Percentiles rank a stretch among this genome's conserved stretches.
Evolutionary conservation across 106 monocot genomes (phyloP).

Genomic region (Dendrobium officinale): DNA sequence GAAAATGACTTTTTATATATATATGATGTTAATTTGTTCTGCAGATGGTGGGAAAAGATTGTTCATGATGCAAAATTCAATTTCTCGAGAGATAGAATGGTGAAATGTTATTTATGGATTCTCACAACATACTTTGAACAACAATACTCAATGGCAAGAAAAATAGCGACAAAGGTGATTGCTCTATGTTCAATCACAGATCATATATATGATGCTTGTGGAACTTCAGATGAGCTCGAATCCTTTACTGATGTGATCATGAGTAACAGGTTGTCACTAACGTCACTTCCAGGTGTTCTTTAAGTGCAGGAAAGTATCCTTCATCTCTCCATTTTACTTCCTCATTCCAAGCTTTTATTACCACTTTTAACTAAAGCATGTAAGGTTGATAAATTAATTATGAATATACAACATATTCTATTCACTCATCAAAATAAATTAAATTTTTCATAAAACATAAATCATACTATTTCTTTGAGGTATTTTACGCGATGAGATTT

Average conservation of each 20-base stretch:
- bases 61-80: background rate
- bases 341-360: too few species aligned
- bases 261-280: background rate
- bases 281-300: too few species aligned
- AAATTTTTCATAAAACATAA: too few species aligned
- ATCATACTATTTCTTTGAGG: too few species aligned
- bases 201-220: slow-evolving; percentile 12
- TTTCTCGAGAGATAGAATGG: slow-evolving; percentile 10
- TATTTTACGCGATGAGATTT: too few species aligned
- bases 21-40: background rate
- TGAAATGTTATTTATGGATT: slow-evolving; percentile 14
- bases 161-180: slow-evolving; percentile 9
- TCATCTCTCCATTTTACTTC: too few species aligned
- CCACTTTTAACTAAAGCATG: too few species aligned
- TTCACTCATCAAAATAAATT: too few species aligned
- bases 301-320: too few species aligned
- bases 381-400: too few species aligned
- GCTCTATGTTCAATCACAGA: background rate
- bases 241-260: slow-evolving; percentile 11
- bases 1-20: too few species aligned
- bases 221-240: slow-evolving; percentile 15
- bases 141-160: background rate
- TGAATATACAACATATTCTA: too few species aligned
- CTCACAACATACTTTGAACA: slow-evolving; percentile 13
- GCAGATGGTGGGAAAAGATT: slow-evolving; percentile 15